A percentile compares a stretch with the other conserved stretches of the same genome.
These are phyloP conservation scores for Phytophthora foliorum DNA, from an alignment of 352 stramenopile species.

Conservation along the genomic window DNA sequence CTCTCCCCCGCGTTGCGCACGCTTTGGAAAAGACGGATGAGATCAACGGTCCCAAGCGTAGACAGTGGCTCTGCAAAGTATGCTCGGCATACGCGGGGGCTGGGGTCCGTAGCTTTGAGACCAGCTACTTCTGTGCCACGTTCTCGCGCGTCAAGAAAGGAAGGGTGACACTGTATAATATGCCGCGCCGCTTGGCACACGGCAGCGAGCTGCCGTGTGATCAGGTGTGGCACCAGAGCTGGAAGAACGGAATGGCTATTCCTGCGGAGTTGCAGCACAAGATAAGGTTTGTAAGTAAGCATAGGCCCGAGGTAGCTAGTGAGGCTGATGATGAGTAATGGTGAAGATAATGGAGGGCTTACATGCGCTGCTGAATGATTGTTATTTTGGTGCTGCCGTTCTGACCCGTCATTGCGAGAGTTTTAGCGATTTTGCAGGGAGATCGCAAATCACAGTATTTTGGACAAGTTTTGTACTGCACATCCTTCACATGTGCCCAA, in stretches of 20 bases:
- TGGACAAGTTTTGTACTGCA: not conserved
- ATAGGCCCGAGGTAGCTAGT: not conserved
- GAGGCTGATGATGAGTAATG: not conserved
- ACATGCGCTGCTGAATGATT: no score
- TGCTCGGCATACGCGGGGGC: not conserved
- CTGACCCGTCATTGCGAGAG: not conserved
- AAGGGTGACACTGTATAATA: no score
- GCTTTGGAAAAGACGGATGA: no score
- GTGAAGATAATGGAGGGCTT: not conserved
- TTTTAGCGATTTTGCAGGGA: not conserved
- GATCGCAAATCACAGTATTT: not conserved
- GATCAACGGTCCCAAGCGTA: no score
- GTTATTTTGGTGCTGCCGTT: no score
- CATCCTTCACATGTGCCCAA: not conserved
- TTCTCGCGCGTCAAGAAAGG: slow-evolving; percentile 2
- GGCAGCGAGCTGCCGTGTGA: not conserved
- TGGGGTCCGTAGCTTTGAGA: slow-evolving; percentile 28
- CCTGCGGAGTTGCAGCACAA: slow-evolving; percentile 6
- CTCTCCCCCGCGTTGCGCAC: not conserved
- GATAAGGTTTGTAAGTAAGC: slow-evolving; percentile 12
- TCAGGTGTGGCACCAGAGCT: slow-evolving; percentile 20
- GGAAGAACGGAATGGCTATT: slow-evolving; percentile 15
- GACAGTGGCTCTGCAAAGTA: slow-evolving; percentile 31
- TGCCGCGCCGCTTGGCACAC: no score
- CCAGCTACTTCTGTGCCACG: slow-evolving; percentile 17